Base-by-base conservation (phyloP, 2,329 filamentous ascomycete species). In the Cercospora sp. region DNA sequence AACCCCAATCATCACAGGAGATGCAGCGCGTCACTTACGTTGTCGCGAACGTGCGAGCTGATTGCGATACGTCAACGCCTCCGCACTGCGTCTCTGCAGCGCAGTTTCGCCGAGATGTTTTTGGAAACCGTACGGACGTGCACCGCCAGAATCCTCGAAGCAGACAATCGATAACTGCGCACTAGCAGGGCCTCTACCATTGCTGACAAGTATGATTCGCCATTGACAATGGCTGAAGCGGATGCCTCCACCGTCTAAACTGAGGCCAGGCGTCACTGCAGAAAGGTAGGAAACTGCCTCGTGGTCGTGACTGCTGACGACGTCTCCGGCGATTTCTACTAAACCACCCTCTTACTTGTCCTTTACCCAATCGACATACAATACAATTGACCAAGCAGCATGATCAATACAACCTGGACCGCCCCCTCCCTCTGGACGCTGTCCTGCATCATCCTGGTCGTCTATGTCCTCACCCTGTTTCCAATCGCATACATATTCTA, bases 401-500 rank as follows among this genome's bases (percentile, higher is more conserved):
- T 62, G 60, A 20, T 48, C 3, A 30, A 48, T 20, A 62, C 60
- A n/a, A 62, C 60, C 26, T 62, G 60, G 60, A 67, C 33, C 28
- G 42, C 60, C 2, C 65, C 65, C 9, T 18, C 65, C 5, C 60
- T 57, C 33, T 63, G 48, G 48, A 67, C 13, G 12, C 18, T 48
- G 42, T 51, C 60, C 60, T 48, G 39, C 23, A 42, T 59, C n/a
- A 36, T 63, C 51, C 31, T 62, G 31, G 48, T 42, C 5, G 45
- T 63, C 26, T 63, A 67, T 39, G 60, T 33, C 60, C 51, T 67
- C 20, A 53, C 51, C 16, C 60, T 67, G 12, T 39, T 63, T 6
- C 39, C 60, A n/a, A 36, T 63, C 51, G 65, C 33, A 33, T 67
- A 59, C 65, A 67, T 42, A 28, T 58, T 60, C 53, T 67, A 63